Evolutionary conservation across 2,329 filamentous ascomycete species (phyloP).

Genomic region (Fusarium newnesense): DNA sequence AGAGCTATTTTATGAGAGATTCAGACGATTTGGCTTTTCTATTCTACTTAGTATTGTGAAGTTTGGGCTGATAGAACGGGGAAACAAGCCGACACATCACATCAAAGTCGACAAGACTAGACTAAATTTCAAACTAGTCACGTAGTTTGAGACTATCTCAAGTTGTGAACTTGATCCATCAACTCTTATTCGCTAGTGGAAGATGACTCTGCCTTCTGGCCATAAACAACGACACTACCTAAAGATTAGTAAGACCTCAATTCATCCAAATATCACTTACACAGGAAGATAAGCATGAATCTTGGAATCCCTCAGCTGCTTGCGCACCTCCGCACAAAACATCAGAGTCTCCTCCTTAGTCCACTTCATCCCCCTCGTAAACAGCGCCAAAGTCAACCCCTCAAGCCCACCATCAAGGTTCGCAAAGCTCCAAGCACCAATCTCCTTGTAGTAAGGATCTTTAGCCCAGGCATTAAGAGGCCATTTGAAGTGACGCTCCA

Average conservation of each 20-base stretch:
- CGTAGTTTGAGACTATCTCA: fast-evolving
- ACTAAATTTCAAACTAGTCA: not conserved
- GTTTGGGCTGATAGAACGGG: too few species aligned
- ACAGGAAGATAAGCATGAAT: not conserved
- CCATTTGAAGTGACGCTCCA: not conserved
- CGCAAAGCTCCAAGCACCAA: not conserved
- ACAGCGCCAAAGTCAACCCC: not conserved
- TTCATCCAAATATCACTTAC: not conserved
- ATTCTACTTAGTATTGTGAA: not conserved
- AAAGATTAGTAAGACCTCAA: not conserved
- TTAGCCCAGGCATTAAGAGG: not conserved
- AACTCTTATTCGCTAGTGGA: not conserved
- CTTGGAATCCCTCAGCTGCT: not conserved
- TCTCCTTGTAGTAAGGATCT: not conserved
- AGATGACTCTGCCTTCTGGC: not conserved
- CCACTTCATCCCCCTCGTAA: not conserved
- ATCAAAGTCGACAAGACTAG: too few species aligned
- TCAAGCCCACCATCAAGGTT: not conserved
- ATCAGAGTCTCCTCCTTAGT: not conserved
- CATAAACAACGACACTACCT: slow-evolving; percentile 3
- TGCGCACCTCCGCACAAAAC: not conserved
- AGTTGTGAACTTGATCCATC: not conserved
- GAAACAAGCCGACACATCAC: too few species aligned
- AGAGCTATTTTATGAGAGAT: too few species aligned
- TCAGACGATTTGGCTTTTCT: too few species aligned